A percentile compares a stretch with the other conserved stretches of the same genome.
Evolutionary conservation across 2,329 filamentous ascomycete species (phyloP).

Genomic region (Pestalotiopsis sp.): DNA sequence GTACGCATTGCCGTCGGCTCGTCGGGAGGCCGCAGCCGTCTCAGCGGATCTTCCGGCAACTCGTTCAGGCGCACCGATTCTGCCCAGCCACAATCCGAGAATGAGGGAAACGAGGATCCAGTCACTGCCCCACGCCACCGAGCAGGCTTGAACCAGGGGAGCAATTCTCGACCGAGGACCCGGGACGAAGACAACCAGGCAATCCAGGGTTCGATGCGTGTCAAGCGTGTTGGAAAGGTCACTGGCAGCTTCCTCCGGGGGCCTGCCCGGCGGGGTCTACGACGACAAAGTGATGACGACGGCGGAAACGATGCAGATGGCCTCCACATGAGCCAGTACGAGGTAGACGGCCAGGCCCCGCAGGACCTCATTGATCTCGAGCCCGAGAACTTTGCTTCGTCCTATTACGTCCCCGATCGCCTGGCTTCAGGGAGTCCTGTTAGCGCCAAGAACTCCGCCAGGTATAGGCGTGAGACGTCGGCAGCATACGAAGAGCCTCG

Average conservation of each 20-base stretch:
- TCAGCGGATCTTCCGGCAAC: conserved; percentile 36
- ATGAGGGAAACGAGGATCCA: conserved; percentile 50
- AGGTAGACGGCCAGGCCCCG: conserved; percentile 42
- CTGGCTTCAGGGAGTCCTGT: conserved; percentile 62
- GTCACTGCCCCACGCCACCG: conserved; percentile 52
- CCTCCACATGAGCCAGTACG: conserved; percentile 42
- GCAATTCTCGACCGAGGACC: conserved; percentile 54
- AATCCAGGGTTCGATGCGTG: conserved; percentile 72
- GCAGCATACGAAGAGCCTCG: conserved; percentile 34
- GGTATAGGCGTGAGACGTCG: conserved; percentile 43
- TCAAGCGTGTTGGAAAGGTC: conserved; percentile 76
- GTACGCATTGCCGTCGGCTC: conserved; percentile 59
- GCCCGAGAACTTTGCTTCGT: conserved; percentile 39
- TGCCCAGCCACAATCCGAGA: conserved; percentile 39
- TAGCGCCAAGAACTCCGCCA: conserved; percentile 47
- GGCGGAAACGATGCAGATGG: conserved; percentile 49
- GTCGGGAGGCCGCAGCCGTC: conserved; percentile 45
- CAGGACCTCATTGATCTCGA: conserved; percentile 38
- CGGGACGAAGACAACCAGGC: conserved; percentile 65
- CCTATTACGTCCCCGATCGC: conserved; percentile 51
- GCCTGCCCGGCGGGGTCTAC: conserved; percentile 74
- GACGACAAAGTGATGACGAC: conserved; percentile 69
- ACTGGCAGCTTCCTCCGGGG: conserved; percentile 79
- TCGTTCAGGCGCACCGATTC: conserved; percentile 36
- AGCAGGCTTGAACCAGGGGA: conserved; percentile 50